A percentile compares a stretch with the other conserved stretches of the same genome.
Evolutionary conservation across 257 asterid genomes (phyloP).

Genomic region (Handroanthus guayacan): DNA sequence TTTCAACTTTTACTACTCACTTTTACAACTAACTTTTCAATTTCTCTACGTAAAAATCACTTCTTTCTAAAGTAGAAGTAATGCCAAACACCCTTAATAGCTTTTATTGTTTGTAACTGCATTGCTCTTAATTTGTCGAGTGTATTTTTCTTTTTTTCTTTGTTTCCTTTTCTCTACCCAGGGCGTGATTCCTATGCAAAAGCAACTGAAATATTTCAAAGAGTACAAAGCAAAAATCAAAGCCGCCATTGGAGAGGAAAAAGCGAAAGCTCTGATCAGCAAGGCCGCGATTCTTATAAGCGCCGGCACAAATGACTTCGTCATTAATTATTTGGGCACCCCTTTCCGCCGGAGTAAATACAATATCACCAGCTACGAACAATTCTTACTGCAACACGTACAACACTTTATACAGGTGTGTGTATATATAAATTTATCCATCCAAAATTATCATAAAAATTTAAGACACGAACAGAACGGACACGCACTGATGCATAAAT

Average conservation of each 20-base stretch:
- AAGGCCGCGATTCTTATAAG: conserved; percentile 55
- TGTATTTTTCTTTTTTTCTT: not conserved
- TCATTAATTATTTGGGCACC: conserved; percentile 42
- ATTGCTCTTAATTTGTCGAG: too few species aligned
- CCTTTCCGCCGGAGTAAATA: conserved; percentile 41
- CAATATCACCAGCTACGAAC: conserved; percentile 42
- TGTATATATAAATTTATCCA: not conserved
- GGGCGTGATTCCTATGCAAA: conserved; percentile 51
- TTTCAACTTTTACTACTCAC: too few species aligned
- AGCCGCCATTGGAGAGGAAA: conserved; percentile 46
- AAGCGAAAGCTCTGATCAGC: conserved; percentile 37
- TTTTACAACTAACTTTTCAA: too few species aligned
- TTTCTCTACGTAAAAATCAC: too few species aligned
- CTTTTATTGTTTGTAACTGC: too few species aligned
- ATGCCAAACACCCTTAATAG: too few species aligned
- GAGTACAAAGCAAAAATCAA: conserved; percentile 52
- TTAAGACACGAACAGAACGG: too few species aligned
- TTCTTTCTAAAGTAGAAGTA: too few species aligned
- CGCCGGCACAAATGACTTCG: conserved; percentile 65
- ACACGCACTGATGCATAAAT: not conserved
- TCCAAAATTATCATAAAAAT: too few species aligned
- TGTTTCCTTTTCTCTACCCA: conserved; percentile 9
- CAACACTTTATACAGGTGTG: conserved; percentile 50
- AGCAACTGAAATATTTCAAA: conserved; percentile 56
- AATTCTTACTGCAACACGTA: conserved; percentile 39